These are phyloP conservation scores for Onygenales sp. DNA, from an alignment of 2,329 filamentous ascomycete genomes.

Conservation along the genomic window DNA sequence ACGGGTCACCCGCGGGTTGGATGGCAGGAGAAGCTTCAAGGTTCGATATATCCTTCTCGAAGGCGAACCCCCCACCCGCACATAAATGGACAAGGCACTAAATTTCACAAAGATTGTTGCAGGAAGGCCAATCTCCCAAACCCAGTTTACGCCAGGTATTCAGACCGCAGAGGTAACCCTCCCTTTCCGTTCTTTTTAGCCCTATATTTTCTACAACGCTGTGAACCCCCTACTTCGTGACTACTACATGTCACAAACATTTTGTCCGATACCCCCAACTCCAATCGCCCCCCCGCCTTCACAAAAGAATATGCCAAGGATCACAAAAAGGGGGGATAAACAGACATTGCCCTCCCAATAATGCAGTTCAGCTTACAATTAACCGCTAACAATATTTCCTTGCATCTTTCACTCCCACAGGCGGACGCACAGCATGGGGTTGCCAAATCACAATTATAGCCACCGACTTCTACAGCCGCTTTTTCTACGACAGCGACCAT, in stretches of 20 bases:
- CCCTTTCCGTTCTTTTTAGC: conserved; percentile 2
- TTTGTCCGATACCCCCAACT: too few species aligned
- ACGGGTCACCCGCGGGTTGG: conserved; percentile 18
- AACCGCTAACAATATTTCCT: conserved; percentile 13
- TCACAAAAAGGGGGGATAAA: too few species aligned
- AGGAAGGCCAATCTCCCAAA: conserved; percentile 42
- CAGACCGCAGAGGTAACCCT: conserved; percentile 60
- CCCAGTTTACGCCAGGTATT: conserved; percentile 61
- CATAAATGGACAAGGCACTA: conserved; percentile 7
- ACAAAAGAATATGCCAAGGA: too few species aligned
- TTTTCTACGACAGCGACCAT: conserved; percentile 87
- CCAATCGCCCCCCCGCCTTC: too few species aligned
- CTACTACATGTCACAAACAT: too few species aligned
- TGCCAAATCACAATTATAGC: conserved; percentile 66
- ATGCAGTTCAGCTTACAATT: neutral
- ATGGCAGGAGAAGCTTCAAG: conserved; percentile 51
- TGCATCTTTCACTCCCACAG: conserved; percentile 37
- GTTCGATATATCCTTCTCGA: conserved; percentile 29
- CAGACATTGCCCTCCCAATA: too few species aligned
- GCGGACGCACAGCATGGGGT: conserved; percentile 86
- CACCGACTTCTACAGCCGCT: conserved; percentile 59
- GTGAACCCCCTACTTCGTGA: too few species aligned
- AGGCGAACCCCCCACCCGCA: neutral
- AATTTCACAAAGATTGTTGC: conserved; percentile 45
- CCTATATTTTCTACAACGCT: conserved; percentile 1